Evolutionary conservation across 2,329 filamentous ascomycete genomes (phyloP).

Genomic region (Phoma herbarum): DNA sequence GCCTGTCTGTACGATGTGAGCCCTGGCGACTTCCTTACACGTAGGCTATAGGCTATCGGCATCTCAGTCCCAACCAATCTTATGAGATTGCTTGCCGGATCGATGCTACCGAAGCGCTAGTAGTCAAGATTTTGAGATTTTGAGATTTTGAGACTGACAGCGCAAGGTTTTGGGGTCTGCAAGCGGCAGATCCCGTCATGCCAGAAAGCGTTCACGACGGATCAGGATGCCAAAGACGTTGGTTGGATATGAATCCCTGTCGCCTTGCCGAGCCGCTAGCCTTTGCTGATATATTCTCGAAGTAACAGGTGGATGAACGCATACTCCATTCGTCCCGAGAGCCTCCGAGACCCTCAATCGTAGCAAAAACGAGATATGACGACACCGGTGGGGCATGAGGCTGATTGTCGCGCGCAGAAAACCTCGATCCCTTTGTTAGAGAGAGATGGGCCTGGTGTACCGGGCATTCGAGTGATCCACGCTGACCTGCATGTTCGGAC

Average conservation of each 20-base stretch:
- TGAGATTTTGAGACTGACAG: neutral
- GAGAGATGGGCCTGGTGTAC: neutral
- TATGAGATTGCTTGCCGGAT: neutral
- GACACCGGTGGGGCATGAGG: conserved; percentile 11
- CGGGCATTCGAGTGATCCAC: conserved; percentile 4
- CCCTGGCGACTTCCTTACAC: neutral
- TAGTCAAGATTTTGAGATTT: neutral
- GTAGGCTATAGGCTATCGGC: too few species aligned
- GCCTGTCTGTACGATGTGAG: neutral
- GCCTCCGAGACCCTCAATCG: neutral
- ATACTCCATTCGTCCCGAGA: neutral
- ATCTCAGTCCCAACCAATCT: neutral
- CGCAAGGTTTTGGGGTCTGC: neutral
- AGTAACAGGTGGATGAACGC: conserved; percentile 1
- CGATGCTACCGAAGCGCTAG: neutral
- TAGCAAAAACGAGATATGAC: conserved; percentile 1
- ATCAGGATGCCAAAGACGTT: neutral
- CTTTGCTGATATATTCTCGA: neutral
- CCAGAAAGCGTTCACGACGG: neutral
- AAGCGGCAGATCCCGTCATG: conserved; percentile 3
- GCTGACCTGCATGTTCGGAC: conserved; percentile 3
- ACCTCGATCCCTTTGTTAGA: neutral
- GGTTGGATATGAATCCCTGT: neutral
- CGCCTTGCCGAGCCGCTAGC: conserved; percentile 5
- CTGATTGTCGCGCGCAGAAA: conserved; percentile 3